Conservation (phyloP, 2,329 filamentous ascomycete species). For the Ophiostoma pallidulum region DNA sequence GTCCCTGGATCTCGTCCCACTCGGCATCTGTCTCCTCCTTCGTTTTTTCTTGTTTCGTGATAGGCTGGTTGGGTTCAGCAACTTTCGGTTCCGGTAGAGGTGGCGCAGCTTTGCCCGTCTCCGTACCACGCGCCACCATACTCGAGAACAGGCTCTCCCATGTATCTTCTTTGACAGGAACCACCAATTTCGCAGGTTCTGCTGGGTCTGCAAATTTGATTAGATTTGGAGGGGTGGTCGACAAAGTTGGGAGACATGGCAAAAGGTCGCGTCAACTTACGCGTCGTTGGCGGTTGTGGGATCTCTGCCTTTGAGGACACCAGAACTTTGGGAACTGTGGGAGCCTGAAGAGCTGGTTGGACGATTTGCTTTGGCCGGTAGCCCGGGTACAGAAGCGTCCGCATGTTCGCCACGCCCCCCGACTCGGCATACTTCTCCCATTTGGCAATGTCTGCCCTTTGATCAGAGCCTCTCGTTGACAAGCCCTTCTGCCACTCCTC, state of each 20-base stretch:
- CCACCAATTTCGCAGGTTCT: conserved; percentile 39
- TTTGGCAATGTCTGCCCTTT: conserved; percentile 51
- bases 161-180: conserved; percentile 57
- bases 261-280: neutral
- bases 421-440: conserved; percentile 65
- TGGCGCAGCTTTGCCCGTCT: conserved; percentile 49
- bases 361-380: conserved; percentile 9
- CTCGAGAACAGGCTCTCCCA: conserved; percentile 62
- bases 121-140: conserved; percentile 54
- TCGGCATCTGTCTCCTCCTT: conserved; percentile 53
- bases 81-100: neutral
- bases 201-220: neutral
- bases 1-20: conserved; percentile 62
- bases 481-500: conserved; percentile 77
- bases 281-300: neutral
- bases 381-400: conserved; percentile 22
- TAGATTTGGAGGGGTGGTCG: neutral
- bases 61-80: conserved; percentile 12
- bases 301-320: neutral
- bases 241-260: too few species aligned
- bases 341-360: neutral
- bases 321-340: too few species aligned
- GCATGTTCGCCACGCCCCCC: conserved; percentile 32
- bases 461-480: conserved; percentile 49
- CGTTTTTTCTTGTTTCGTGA: conserved; percentile 21